phyloP scores from a whole-genome alignment of 179 eudicot genomes.

The Gypsophila paniculata region DNA sequence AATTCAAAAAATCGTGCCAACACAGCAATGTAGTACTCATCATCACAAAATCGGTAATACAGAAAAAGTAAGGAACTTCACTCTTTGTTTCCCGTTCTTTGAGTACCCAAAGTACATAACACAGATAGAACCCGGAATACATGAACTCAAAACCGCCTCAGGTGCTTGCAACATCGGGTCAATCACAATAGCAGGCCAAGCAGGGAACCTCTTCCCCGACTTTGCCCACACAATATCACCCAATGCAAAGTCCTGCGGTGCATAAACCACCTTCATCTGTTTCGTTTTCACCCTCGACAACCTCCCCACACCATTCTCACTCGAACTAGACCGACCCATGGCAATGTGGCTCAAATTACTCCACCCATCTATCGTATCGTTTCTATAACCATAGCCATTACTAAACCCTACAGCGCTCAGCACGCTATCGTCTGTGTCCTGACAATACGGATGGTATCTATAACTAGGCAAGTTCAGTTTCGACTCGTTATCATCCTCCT shows the following conservation, averaged over 20 bases:
- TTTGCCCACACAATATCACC: slow-evolving; percentile 96
- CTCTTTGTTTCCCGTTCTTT: slow-evolving; percentile 67
- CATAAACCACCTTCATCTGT: slow-evolving; percentile 46
- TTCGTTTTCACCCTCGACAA: slow-evolving; percentile 29
- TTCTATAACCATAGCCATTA: slow-evolving; percentile 25
- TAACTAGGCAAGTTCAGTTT: slow-evolving; percentile 39
- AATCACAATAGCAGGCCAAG: slow-evolving; percentile 96
- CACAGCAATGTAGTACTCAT: not conserved
- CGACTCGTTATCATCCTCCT: slow-evolving; percentile 33
- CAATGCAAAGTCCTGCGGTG: slow-evolving; percentile 51
- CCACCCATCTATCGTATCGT: slow-evolving; percentile 32
- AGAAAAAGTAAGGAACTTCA: slow-evolving; percentile 19
- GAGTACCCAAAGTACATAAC: slow-evolving; percentile 89
- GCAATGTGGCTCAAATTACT: slow-evolving; percentile 25
- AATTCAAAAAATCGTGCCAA: not conserved
- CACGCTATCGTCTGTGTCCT: slow-evolving; percentile 37
- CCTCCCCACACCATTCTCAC: slow-evolving; percentile 27
- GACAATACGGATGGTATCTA: slow-evolving; percentile 45
- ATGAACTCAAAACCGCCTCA: slow-evolving; percentile 58
- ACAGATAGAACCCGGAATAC: slow-evolving; percentile 72
- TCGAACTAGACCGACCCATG: slow-evolving; percentile 14
- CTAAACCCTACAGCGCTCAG: slow-evolving; percentile 25
- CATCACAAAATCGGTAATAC: not conserved
- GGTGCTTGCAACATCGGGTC: slow-evolving; percentile 91
- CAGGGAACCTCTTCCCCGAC: slow-evolving; percentile 74